phyloP scores from a whole-genome alignment of 2,329 filamentous ascomycete species.

The Ophiostoma triangulosporum region DNA sequence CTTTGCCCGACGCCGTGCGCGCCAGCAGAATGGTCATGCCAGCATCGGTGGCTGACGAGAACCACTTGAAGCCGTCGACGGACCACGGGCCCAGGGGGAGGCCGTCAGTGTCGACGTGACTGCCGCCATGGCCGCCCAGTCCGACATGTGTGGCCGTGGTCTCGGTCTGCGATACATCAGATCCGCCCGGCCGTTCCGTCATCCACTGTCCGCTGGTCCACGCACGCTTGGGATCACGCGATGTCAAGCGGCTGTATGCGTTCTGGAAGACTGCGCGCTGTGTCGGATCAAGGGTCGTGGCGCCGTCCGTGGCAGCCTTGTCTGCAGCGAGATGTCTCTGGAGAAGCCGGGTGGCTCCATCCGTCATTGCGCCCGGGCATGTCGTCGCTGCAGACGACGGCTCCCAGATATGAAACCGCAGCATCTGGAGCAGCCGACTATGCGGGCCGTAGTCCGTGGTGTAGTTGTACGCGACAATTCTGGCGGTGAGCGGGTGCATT shows the following conservation, averaged over 20 bases:
- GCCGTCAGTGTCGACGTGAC: conserved; percentile 16
- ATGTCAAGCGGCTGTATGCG: conserved; percentile 39
- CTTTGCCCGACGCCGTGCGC: conserved; percentile 33
- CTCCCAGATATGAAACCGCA: conserved; percentile 44
- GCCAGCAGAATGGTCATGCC: conserved; percentile 53
- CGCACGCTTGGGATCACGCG: conserved; percentile 33
- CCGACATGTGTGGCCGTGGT: conserved; percentile 35
- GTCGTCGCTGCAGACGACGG: conserved; percentile 46
- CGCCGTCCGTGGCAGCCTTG: conserved; percentile 2
- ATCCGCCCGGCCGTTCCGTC: conserved; percentile 57
- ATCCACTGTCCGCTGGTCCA: conserved; percentile 72
- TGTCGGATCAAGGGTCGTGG: conserved; percentile 14
- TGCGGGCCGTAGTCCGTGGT: conserved; percentile 36
- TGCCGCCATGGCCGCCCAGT: conserved; percentile 17
- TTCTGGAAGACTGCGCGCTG: conserved; percentile 34
- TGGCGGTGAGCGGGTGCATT: conserved; percentile 12
- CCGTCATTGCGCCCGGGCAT: conserved; percentile 55
- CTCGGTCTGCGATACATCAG: conserved; percentile 55
- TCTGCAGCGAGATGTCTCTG: conserved; percentile 26
- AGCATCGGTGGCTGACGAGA: conserved; percentile 52
- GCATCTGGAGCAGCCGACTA: conserved; percentile 45
- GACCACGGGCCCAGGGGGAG: conserved; percentile 41
- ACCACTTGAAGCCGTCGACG: conserved; percentile 60
- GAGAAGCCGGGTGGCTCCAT: conserved; percentile 43
- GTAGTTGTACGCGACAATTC: conserved; percentile 46